These are phyloP conservation scores for Yarrowia osloensis DNA, from an alignment of 805 yeast genomes.

Conservation along the genomic window DNA sequence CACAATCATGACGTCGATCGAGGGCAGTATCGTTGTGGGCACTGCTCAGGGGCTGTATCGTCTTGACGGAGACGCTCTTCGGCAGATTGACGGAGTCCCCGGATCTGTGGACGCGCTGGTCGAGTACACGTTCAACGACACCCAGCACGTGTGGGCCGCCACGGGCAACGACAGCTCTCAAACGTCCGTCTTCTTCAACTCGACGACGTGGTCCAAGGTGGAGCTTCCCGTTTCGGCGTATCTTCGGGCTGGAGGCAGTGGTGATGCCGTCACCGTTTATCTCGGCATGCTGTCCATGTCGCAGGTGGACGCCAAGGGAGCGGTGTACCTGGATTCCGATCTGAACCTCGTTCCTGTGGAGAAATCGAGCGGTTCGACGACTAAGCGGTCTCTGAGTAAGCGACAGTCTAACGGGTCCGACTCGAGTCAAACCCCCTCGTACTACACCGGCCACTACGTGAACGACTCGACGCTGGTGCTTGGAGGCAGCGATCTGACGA, in stretches of 20 bases:
- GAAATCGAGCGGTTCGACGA: neutral
- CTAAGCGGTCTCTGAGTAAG: too few species aligned
- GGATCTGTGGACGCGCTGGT: neutral
- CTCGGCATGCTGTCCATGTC: conserved; percentile 20
- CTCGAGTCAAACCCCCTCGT: neutral
- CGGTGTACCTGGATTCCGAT: neutral
- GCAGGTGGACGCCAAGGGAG: conserved; percentile 7
- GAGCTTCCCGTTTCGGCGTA: conserved; percentile 4
- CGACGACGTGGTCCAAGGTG: neutral
- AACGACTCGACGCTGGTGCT: conserved; percentile 7
- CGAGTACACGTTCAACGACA: conserved; percentile 7
- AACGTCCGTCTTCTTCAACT: conserved; percentile 8
- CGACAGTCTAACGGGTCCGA: neutral
- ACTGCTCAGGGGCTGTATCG: neutral
- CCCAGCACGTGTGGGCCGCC: neutral
- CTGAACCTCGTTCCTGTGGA: conserved; percentile 9
- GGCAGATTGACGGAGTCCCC: neutral
- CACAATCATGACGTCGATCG: neutral
- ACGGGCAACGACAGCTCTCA: neutral
- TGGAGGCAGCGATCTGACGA: conserved; percentile 18
- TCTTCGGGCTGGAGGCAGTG: conserved; percentile 9
- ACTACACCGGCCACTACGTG: conserved; percentile 18
- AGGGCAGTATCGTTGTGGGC: neutral
- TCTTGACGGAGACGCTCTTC: neutral
- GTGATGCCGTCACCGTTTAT: conserved; percentile 8